Conservation (phyloP, 495 filamentous ascomycete species). For the Aspergillus baeticus region DNA sequence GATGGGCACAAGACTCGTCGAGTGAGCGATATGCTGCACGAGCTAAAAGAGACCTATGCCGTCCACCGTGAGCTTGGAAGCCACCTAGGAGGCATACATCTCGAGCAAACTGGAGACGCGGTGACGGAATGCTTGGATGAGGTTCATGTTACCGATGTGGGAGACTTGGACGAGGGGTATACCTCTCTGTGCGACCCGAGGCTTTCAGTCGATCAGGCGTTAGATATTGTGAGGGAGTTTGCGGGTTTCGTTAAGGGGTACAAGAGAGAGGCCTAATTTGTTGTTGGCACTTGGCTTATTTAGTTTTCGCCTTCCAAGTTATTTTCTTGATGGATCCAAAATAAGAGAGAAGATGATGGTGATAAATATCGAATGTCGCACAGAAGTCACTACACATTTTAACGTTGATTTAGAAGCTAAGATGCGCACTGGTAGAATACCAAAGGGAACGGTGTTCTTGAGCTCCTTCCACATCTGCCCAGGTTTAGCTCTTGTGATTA, state of each 20-base stretch:
- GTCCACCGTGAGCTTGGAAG: not conserved
- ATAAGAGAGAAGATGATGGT: no score
- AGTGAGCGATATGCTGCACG: not conserved
- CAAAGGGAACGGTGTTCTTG: no score
- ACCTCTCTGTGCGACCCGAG: constrained; percentile 4
- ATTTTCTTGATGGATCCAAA: no score
- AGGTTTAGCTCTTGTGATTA: no score
- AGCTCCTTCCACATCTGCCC: no score
- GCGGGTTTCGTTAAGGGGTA: not conserved
- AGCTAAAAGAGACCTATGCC: not conserved
- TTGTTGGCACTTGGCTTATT: no score
- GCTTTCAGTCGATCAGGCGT: not conserved
- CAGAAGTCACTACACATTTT: no score
- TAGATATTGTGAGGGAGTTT: not conserved
- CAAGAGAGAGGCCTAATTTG: not conserved
- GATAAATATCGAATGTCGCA: no score
- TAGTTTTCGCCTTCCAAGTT: no score
- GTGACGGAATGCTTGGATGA: constrained; percentile 8
- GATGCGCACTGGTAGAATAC: no score
- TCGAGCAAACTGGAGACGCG: constrained; percentile 10
- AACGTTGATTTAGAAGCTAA: no score
- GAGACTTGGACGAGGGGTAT: not conserved
- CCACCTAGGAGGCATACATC: constrained; percentile 3
- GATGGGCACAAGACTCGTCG: constrained; percentile 3
- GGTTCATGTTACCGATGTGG: not conserved